Evolutionary conservation across 2,329 filamentous ascomycete species (phyloP).

Genomic region (Cordyceps farinosa): DNA sequence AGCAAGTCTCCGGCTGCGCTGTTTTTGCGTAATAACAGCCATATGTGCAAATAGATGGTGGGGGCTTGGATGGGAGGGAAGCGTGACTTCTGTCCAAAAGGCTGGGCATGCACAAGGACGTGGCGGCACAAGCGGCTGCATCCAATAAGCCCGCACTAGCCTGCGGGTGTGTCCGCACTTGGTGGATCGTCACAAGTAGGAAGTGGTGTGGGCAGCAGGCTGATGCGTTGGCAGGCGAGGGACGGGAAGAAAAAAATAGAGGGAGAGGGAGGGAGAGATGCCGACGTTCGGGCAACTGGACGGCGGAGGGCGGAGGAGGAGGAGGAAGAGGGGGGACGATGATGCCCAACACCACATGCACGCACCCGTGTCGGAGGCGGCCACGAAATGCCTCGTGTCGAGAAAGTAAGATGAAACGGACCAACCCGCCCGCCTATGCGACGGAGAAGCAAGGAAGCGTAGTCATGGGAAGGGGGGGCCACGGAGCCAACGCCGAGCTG

Average conservation of each 20-base stretch:
- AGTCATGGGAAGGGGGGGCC: not conserved
- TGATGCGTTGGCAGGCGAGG: conserved; percentile 5
- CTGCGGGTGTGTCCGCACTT: conserved; percentile 11
- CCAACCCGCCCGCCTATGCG: not conserved
- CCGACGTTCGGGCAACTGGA: not conserved
- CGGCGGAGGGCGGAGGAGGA: not conserved
- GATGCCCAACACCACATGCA: not conserved
- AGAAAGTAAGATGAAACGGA: not conserved
- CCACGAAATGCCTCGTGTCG: too few species aligned
- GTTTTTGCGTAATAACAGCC: conserved; percentile 3
- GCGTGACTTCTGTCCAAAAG: conserved; percentile 7
- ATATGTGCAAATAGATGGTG: not conserved
- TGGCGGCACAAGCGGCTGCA: conserved; percentile 15
- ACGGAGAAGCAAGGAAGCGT: not conserved
- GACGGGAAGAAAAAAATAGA: not conserved
- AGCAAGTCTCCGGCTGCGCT: not conserved
- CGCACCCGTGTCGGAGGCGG: too few species aligned
- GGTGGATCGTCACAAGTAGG: conserved; percentile 7
- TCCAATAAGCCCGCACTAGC: conserved; percentile 13
- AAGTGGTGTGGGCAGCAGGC: not conserved
- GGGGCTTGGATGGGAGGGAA: not conserved
- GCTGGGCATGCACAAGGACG: not conserved
- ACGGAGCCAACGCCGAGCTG: not conserved
- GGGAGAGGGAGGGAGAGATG: not conserved
- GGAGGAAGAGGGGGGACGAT: not conserved